phyloP scores from a whole-genome alignment of 768 basidiomycete genomes.

The Mycena sanguinolenta region DNA sequence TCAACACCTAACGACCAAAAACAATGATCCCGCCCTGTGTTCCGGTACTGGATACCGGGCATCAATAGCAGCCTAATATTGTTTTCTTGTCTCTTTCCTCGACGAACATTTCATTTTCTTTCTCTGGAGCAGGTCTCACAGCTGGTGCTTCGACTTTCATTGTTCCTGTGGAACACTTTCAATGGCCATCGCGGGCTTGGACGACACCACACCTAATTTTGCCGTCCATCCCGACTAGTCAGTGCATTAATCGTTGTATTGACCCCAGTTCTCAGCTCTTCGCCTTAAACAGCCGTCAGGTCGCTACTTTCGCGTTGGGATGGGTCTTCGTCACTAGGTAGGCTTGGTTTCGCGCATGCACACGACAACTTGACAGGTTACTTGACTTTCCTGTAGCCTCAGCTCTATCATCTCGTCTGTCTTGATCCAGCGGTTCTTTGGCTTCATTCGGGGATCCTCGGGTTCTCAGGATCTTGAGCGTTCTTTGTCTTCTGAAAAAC shows the following conservation, averaged over 20 bases:
- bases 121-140: conserved; percentile 36
- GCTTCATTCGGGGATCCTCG: conserved; percentile 27
- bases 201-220: conserved; percentile 36
- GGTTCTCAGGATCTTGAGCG: conserved; percentile 26
- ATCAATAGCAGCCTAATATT: neutral
- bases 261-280: neutral
- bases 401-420: conserved; percentile 36
- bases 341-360: neutral
- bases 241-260: conserved; percentile 27
- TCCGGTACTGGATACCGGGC: neutral
- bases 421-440: conserved; percentile 33
- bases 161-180: conserved; percentile 35
- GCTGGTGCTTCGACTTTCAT: conserved; percentile 26
- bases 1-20: neutral
- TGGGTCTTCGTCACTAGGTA: conserved; percentile 55
- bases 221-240: conserved; percentile 51
- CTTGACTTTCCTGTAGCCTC: conserved; percentile 23
- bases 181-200: conserved; percentile 38
- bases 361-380: conserved; percentile 21
- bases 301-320: conserved; percentile 57
- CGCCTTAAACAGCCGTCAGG: conserved; percentile 48
- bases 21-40: neutral
- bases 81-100: neutral
- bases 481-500: conserved; percentile 25
- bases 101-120: neutral